Percentiles rank a stretch among this genome's conserved stretches.
Conservation (phyloP, 1,284 basidiomycete species). For the Cryptococcus maquisensis region DNA sequence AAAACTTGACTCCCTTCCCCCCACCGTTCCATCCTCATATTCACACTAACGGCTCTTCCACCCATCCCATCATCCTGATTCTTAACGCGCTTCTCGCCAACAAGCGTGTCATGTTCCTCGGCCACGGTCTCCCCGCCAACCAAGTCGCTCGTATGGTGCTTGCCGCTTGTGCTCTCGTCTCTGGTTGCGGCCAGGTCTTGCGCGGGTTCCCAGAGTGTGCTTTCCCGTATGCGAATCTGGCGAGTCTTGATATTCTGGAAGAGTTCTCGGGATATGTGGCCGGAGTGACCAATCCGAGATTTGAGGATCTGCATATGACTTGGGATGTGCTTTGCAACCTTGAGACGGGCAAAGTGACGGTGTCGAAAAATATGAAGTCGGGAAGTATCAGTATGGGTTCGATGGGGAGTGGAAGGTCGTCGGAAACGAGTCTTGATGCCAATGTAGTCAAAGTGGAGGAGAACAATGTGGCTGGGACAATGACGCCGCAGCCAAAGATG, state of each 20-base stretch:
- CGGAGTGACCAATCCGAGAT: slow-evolving; percentile 93
- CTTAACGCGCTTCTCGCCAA: slow-evolving; percentile 92
- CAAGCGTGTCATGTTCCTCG: slow-evolving; percentile 90
- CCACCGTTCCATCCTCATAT: slow-evolving; percentile 85
- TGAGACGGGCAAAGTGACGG: slow-evolving; percentile 74
- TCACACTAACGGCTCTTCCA: slow-evolving; percentile 83
- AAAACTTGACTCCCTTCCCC: slow-evolving; percentile 57
- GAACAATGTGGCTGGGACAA: slow-evolving; percentile 2
- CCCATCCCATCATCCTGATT: slow-evolving; percentile 87
- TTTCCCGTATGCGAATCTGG: slow-evolving; percentile 90
- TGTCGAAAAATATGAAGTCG: slow-evolving; percentile 58
- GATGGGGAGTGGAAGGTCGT: slow-evolving; percentile 18
- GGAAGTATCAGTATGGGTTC: slow-evolving; percentile 8
- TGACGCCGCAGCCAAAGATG: slow-evolving; percentile 21
- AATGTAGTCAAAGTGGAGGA: slow-evolving; percentile 25
- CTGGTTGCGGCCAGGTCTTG: slow-evolving; percentile 79
- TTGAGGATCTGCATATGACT: slow-evolving; percentile 68
- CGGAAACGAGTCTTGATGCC: slow-evolving; percentile 24
- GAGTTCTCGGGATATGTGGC: slow-evolving; percentile 85
- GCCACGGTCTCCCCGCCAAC: slow-evolving; percentile 77
- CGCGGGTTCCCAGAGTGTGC: slow-evolving; percentile 80
- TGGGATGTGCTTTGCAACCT: slow-evolving; percentile 95
- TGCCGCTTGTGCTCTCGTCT: slow-evolving; percentile 85
- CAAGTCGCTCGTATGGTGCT: slow-evolving; percentile 86
- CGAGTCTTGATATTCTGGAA: slow-evolving; percentile 83